A percentile compares a stretch with the other conserved stretches of the same genome.
Conservation (phyloP, 2,329 filamentous ascomycete genomes). For the Hypoxylon rubiginosum region DNA sequence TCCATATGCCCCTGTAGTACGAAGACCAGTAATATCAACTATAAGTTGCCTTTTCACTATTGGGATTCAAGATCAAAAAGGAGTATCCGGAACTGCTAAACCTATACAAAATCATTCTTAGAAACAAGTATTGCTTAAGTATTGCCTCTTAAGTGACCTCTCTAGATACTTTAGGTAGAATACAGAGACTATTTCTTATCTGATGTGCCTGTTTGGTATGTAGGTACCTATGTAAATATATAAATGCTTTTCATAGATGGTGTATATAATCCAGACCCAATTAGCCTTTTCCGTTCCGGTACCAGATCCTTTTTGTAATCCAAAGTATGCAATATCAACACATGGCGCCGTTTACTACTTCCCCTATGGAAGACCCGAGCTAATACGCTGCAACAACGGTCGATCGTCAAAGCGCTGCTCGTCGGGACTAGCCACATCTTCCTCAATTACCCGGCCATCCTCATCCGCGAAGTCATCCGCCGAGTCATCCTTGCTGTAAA, state of each 20-base stretch:
- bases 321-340: slow-evolving; percentile 23
- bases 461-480: slow-evolving; percentile 46
- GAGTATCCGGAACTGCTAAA: too few relatives aligned
- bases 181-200: neutral
- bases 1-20: too few relatives aligned
- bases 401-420: slow-evolving; percentile 48
- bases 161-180: neutral
- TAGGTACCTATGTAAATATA: slow-evolving; percentile 8
- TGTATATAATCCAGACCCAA: slow-evolving; percentile 19
- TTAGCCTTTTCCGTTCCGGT: slow-evolving; percentile 24
- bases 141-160: too few relatives aligned
- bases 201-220: neutral
- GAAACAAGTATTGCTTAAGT: too few relatives aligned
- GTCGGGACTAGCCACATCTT: slow-evolving; percentile 45
- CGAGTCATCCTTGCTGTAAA: slow-evolving; percentile 72
- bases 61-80: too few relatives aligned
- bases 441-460: slow-evolving; percentile 49
- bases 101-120: too few relatives aligned
- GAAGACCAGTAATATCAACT: too few relatives aligned
- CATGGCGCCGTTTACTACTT: neutral
- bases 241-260: slow-evolving; percentile 7
- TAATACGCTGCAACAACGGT: slow-evolving; percentile 49
- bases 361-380: slow-evolving; percentile 43
- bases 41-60: too few relatives aligned
- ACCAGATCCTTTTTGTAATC: slow-evolving; percentile 23